A percentile compares a stretch with the other conserved stretches of the same genome.
phyloP scores from a whole-genome alignment of 2,329 filamentous ascomycete genomes.

The Xenoacremonium recifei region DNA sequence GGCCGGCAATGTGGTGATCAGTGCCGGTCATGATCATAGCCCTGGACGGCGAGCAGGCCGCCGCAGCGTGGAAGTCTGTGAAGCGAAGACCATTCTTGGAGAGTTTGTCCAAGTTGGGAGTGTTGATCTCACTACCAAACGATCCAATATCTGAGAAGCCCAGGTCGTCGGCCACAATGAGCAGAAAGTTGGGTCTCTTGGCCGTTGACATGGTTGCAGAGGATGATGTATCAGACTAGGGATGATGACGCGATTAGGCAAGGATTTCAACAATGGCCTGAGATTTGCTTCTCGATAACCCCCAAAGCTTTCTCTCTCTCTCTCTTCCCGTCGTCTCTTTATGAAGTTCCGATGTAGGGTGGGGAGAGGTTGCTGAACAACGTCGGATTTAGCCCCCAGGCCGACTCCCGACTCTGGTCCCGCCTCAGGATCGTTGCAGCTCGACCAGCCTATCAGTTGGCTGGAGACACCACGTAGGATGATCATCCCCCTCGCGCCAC shows the following conservation, averaged over 20 bases:
- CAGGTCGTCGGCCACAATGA: constrained; percentile 4
- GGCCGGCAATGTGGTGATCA: constrained; percentile 4
- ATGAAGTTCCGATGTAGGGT: constrained; percentile 1
- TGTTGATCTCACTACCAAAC: constrained; percentile 60
- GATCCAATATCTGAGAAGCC: constrained; percentile 58
- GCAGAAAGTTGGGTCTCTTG: constrained; percentile 3
- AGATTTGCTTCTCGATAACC: neutral
- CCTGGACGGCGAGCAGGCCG: constrained; percentile 60
- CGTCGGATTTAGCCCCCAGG: constrained; percentile 9
- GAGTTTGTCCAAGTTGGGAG: constrained; percentile 56
- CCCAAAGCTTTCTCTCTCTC: neutral
- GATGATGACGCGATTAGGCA: neutral
- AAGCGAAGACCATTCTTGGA: constrained; percentile 52
- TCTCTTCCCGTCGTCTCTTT: neutral
- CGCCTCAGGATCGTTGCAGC: neutral
- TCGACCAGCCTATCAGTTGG: constrained; percentile 7
- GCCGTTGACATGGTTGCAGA: constrained; percentile 7
- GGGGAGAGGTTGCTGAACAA: constrained; percentile 2
- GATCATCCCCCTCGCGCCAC: constrained; percentile 3
- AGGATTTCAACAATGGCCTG: neutral
- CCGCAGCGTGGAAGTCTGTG: constrained; percentile 61
- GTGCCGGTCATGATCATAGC: constrained; percentile 65
- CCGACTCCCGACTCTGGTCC: constrained; percentile 9
- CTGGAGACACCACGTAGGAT: neutral
- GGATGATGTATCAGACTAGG: neutral